Conservation (phyloP, 345 rosid species). For the Eucalyptus polyanthemos region DNA sequence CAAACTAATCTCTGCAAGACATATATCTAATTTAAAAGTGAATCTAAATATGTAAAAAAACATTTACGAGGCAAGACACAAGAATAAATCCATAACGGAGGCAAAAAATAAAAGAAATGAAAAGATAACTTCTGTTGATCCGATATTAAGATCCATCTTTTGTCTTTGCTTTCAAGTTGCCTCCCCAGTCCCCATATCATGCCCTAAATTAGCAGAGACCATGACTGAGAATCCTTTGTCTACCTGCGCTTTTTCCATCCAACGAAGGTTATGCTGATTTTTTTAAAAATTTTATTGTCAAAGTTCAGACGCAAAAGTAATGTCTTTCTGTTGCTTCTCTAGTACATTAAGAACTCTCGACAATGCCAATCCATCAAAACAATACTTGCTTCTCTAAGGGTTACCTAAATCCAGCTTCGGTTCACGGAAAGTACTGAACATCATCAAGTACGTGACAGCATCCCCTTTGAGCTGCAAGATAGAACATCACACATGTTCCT, state of each 20-base stretch:
- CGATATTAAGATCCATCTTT: neutral
- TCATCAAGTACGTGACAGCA: slow-evolving; percentile 42
- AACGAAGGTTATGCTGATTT: too few species aligned
- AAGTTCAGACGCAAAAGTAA: too few species aligned
- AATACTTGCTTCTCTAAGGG: neutral
- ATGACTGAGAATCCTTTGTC: too few species aligned
- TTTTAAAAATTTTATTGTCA: too few species aligned
- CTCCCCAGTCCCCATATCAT: neutral
- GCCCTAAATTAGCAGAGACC: neutral
- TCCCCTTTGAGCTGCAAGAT: slow-evolving; percentile 78
- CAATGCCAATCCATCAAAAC: too few species aligned
- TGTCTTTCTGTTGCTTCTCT: too few species aligned
- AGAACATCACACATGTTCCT: neutral
- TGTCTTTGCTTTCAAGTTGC: neutral
- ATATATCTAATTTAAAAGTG: neutral
- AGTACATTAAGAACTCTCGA: too few species aligned
- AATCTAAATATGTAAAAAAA: neutral
- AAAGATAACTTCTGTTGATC: neutral
- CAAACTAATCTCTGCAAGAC: neutral
- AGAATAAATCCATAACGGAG: neutral
- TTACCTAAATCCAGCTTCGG: neutral
- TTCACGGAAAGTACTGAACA: neutral
- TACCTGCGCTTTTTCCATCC: too few species aligned
- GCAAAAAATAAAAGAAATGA: neutral
- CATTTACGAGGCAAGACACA: neutral